Conservation (phyloP, 805 yeast genomes). For the Kazachstania bromeliacearum region DNA sequence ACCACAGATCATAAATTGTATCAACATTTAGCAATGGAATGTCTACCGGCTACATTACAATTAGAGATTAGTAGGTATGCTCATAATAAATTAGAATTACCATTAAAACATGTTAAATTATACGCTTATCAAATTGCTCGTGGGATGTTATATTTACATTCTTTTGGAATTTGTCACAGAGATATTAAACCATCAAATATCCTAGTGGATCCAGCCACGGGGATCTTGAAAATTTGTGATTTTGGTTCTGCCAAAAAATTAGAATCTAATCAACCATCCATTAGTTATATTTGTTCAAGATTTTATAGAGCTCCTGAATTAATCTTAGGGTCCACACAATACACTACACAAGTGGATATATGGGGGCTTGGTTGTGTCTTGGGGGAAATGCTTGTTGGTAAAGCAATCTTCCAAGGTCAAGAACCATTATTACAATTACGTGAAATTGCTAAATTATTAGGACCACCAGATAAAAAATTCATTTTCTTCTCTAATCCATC, state of each 20-base stretch:
- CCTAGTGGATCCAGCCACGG: slow-evolving; percentile 60
- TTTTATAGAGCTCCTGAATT: slow-evolving; percentile 82
- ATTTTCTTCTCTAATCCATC: slow-evolving; percentile 66
- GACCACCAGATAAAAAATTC: slow-evolving; percentile 73
- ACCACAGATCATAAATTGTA: slow-evolving; percentile 56
- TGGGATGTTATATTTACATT: slow-evolving; percentile 75
- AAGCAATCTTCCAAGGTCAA: slow-evolving; percentile 92
- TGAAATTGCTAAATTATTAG: slow-evolving; percentile 81
- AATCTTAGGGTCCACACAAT: slow-evolving; percentile 80
- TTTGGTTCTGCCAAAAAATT: slow-evolving; percentile 78
- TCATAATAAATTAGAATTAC: slow-evolving; percentile 50
- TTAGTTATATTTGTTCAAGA: slow-evolving; percentile 90
- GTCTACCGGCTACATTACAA: slow-evolving; percentile 73
- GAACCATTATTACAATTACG: slow-evolving; percentile 81
- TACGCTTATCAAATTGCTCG: slow-evolving; percentile 73
- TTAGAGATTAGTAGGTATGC: slow-evolving; percentile 63
- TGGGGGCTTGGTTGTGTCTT: slow-evolving; percentile 98
- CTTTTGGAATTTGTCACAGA: slow-evolving; percentile 72
- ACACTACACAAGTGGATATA: slow-evolving; percentile 85
- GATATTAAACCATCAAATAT: slow-evolving; percentile 81
- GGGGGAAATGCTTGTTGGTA: slow-evolving; percentile 88
- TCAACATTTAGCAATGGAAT: slow-evolving; percentile 81
- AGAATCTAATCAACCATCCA: slow-evolving; percentile 76
- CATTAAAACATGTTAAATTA: slow-evolving; percentile 64
- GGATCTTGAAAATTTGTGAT: slow-evolving; percentile 68